Evolutionary conservation across 2,329 filamentous ascomycete genomes (phyloP).

Genomic region (Lecanoromycetidae sp.): DNA sequence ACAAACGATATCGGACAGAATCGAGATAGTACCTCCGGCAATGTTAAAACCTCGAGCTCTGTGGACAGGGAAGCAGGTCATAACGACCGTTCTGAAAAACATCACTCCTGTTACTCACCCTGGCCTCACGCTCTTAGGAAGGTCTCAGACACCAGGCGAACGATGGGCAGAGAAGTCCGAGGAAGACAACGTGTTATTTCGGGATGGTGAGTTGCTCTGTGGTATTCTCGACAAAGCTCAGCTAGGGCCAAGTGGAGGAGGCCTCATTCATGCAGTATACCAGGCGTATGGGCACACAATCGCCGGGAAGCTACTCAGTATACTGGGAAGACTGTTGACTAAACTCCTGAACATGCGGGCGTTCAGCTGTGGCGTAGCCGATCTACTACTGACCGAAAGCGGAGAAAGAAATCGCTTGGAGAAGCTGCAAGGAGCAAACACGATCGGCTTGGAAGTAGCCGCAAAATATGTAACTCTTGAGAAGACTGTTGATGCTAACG

Average conservation of each 20-base stretch:
- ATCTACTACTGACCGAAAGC: slow-evolving; percentile 69
- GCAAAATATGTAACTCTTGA: slow-evolving; percentile 78
- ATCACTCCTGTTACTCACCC: slow-evolving; percentile 67
- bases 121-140: slow-evolving; percentile 66
- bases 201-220: slow-evolving; percentile 73
- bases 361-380: slow-evolving; percentile 95
- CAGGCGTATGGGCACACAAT: slow-evolving; percentile 82
- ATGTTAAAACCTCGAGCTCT: slow-evolving; percentile 66
- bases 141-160: slow-evolving; percentile 63
- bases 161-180: slow-evolving; percentile 51
- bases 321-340: slow-evolving; percentile 78
- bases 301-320: slow-evolving; percentile 78
- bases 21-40: slow-evolving; percentile 69
- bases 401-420: slow-evolving; percentile 62
- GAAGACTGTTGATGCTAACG: slow-evolving; percentile 48
- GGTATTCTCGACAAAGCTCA: slow-evolving; percentile 95
- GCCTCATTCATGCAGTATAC: slow-evolving; percentile 82
- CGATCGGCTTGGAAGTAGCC: slow-evolving; percentile 66
- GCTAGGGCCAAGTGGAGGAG: slow-evolving; percentile 74
- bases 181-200: slow-evolving; percentile 72
- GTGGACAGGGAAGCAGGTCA: slow-evolving; percentile 95
- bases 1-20: slow-evolving; percentile 70
- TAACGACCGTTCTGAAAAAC: slow-evolving; percentile 86
- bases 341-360: slow-evolving; percentile 85
- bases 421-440: slow-evolving; percentile 54